phyloP scores from a whole-genome alignment of 345 rosid genomes.

The Bruguiera parviflora region DNA sequence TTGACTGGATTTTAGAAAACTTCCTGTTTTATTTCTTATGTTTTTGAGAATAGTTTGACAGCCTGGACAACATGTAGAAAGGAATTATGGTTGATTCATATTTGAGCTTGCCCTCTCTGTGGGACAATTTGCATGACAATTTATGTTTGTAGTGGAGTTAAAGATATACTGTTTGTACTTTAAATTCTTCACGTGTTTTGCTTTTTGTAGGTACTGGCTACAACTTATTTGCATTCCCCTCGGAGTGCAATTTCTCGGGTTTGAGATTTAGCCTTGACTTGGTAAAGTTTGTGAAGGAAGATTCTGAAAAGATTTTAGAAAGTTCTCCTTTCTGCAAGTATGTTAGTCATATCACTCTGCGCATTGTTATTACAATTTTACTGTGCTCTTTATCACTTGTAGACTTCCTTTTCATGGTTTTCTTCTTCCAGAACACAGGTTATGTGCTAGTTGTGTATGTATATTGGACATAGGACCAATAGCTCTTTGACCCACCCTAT shows the following conservation, averaged over 20 bases:
- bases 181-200: background rate
- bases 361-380: background rate
- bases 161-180: background rate
- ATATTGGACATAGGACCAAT: too few relatives aligned
- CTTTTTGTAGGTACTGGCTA: conserved; percentile 57
- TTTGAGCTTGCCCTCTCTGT: background rate
- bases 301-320: conserved; percentile 41
- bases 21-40: background rate
- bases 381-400: background rate
- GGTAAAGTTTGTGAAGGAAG: conserved; percentile 68
- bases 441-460: too few relatives aligned
- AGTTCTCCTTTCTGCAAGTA: conserved; percentile 60
- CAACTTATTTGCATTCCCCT: conserved; percentile 88
- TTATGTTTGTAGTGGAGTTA: background rate
- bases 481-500: too few relatives aligned
- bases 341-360: conserved; percentile 18
- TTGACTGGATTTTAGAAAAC: background rate
- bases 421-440: background rate
- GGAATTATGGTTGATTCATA: background rate
- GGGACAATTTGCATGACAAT: background rate
- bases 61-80: background rate
- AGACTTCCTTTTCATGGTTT: background rate
- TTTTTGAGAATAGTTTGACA: background rate
- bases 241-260: conserved; percentile 97
- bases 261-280: conserved; percentile 67